A percentile compares a stretch with the other conserved stretches of the same genome.
These are phyloP conservation scores for Jatropha multifida DNA, from an alignment of 441 rosid genomes.

Conservation along the genomic window DNA sequence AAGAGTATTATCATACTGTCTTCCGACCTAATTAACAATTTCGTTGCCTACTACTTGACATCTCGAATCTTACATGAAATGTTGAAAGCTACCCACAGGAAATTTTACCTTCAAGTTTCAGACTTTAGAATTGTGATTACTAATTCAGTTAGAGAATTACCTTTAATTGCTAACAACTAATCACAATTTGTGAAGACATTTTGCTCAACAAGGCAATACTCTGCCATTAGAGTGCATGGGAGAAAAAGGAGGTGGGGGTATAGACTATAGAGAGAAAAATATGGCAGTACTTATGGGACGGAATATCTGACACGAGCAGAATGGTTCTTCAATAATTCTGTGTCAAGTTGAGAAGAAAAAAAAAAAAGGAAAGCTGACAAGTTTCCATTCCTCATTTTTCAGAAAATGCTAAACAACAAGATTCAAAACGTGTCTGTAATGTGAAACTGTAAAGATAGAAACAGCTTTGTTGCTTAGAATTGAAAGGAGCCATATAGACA, in stretches of 20 bases:
- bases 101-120: not conserved
- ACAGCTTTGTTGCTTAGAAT: not conserved
- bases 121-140: not conserved
- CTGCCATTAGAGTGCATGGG: not conserved
- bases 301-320: conserved; percentile 11
- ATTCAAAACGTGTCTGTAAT: conserved; percentile 1
- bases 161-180: not conserved
- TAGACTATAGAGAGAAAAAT: not conserved
- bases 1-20: not conserved
- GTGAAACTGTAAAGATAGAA: not conserved
- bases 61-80: not conserved
- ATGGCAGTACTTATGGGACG: conserved; percentile 12
- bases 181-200: not conserved
- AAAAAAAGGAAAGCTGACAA: not conserved
- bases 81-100: not conserved
- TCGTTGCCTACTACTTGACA: not conserved
- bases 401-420: not conserved
- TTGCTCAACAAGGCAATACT: not conserved
- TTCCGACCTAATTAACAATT: not conserved
- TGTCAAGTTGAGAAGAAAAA: conserved; percentile 21
- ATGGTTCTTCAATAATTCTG: conserved; percentile 21
- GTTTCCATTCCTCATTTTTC: not conserved
- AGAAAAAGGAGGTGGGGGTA: not conserved
- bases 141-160: not conserved
- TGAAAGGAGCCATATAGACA: not conserved